Conservation (phyloP, 352 stramenopile genomes). For the Phytophthora idaei region DNA sequence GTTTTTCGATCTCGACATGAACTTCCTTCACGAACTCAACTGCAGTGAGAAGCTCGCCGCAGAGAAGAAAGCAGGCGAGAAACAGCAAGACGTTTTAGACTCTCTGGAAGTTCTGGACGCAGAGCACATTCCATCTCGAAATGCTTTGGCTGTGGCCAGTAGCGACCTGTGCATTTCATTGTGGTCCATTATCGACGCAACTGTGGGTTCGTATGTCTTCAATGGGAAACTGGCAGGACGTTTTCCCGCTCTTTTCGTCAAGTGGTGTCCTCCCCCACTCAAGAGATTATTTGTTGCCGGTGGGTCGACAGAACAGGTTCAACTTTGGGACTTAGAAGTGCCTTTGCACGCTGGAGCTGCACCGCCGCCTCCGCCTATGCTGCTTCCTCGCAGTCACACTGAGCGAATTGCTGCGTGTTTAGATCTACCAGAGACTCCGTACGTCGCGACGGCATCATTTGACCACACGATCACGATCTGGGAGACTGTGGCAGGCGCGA, state of each 20-base stretch:
- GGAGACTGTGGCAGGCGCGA: conserved; percentile 48
- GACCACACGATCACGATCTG: conserved; percentile 80
- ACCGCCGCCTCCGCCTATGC: conserved; percentile 34
- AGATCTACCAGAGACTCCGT: conserved; percentile 53
- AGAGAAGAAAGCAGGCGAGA: conserved; percentile 40
- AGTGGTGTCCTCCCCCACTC: conserved; percentile 56
- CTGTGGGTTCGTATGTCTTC: conserved; percentile 65
- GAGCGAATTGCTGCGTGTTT: conserved; percentile 66
- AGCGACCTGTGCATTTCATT: conserved; percentile 63
- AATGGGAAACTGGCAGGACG: conserved; percentile 61
- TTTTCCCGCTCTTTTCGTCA: conserved; percentile 54
- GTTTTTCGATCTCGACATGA: conserved; percentile 73
- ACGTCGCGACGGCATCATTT: conserved; percentile 78
- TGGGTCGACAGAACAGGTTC: conserved; percentile 41
- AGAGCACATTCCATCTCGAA: conserved; percentile 59
- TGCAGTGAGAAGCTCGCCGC: conserved; percentile 51
- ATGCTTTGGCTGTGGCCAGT: conserved; percentile 57
- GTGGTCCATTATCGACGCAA: conserved; percentile 72
- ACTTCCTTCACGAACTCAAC: conserved; percentile 69
- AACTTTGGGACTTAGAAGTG: conserved; percentile 77
- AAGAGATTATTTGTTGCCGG: conserved; percentile 58
- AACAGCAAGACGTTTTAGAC: conserved; percentile 33
- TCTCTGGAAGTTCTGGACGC: conserved; percentile 56
- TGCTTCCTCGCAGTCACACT: conserved; percentile 37
- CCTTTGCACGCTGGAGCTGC: conserved; percentile 32